Conservation (phyloP, 2,329 filamentous ascomycete genomes). For the Aspergillus arachidicola region DNA sequence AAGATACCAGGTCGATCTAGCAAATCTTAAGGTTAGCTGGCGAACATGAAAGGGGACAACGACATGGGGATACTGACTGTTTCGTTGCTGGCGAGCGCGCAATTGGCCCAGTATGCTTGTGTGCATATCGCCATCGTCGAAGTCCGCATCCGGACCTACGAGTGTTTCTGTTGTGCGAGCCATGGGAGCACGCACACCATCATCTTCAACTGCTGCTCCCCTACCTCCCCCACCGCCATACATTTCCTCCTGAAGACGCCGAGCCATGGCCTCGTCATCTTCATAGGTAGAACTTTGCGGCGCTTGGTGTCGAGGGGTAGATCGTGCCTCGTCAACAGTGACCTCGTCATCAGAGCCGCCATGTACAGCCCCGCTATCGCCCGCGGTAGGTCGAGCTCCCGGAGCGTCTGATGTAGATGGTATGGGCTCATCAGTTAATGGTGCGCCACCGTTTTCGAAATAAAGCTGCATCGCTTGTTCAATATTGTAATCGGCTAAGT, state of each 20-base stretch:
- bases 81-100: conserved; percentile 47
- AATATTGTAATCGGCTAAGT: conserved; percentile 80
- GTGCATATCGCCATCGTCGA: conserved; percentile 59
- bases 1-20: conserved; percentile 64
- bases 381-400: conserved; percentile 33
- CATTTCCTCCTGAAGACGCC: conserved; percentile 87
- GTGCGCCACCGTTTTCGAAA: conserved; percentile 78
- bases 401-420: conserved; percentile 28
- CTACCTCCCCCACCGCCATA: conserved; percentile 63
- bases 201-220: conserved; percentile 53
- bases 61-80: conserved; percentile 31
- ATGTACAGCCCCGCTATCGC: conserved; percentile 66
- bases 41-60: background rate
- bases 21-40: conserved; percentile 14
- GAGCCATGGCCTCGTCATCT: conserved; percentile 91
- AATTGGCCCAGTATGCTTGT: conserved; percentile 68
- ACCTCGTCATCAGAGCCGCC: conserved; percentile 77
- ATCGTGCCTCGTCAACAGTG: conserved; percentile 42
- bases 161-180: conserved; percentile 89
- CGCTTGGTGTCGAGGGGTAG: conserved; percentile 35
- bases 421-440: conserved; percentile 56
- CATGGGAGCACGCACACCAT: conserved; percentile 84
- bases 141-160: conserved; percentile 68
- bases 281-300: conserved; percentile 62
- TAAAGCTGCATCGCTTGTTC: conserved; percentile 86